Percentiles rank a stretch among this genome's conserved stretches.
These are phyloP conservation scores for Inosperma sp. DNA, from an alignment of 768 basidiomycete species.

Conservation along the genomic window DNA sequence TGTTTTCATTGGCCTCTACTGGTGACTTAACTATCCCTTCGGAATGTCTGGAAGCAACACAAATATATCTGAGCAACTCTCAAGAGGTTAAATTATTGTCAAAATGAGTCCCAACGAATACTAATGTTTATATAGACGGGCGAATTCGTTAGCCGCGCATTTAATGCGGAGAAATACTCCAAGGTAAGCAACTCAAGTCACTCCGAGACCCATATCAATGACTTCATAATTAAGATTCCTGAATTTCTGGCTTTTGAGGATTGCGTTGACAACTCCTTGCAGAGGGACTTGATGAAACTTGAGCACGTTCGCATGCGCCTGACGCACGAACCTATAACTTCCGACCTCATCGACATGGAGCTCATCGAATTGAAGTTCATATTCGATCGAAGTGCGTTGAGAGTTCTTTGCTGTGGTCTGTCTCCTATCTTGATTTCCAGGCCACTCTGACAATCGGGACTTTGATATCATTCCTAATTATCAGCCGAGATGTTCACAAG, in stretches of 20 bases:
- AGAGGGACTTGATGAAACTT: conserved; percentile 75
- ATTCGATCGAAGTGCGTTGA: conserved; percentile 61
- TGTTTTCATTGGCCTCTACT: conserved; percentile 69
- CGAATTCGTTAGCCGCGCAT: conserved; percentile 77
- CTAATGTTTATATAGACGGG: conserved; percentile 46
- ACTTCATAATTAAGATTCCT: conserved; percentile 59
- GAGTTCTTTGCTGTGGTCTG: not conserved
- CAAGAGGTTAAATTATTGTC: conserved; percentile 47
- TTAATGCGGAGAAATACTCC: conserved; percentile 76
- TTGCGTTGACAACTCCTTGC: conserved; percentile 76
- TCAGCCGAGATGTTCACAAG: conserved; percentile 51
- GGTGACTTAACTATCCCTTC: conserved; percentile 74
- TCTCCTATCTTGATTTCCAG: conserved; percentile 31
- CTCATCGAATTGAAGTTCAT: conserved; percentile 81
- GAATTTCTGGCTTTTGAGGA: conserved; percentile 83
- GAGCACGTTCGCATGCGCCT: conserved; percentile 85
- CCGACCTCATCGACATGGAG: conserved; percentile 77
- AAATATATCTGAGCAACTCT: conserved; percentile 76
- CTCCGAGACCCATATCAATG: conserved; percentile 1
- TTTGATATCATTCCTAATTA: conserved; percentile 73
- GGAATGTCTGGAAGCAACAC: conserved; percentile 75
- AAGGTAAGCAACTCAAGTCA: conserved; percentile 42
- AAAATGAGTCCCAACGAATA: conserved; percentile 3
- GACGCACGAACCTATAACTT: conserved; percentile 63
- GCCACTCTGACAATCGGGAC: conserved; percentile 85